These are phyloP conservation scores for Pythium monospermum DNA, from an alignment of 352 stramenopile genomes.

Conservation along the genomic window DNA sequence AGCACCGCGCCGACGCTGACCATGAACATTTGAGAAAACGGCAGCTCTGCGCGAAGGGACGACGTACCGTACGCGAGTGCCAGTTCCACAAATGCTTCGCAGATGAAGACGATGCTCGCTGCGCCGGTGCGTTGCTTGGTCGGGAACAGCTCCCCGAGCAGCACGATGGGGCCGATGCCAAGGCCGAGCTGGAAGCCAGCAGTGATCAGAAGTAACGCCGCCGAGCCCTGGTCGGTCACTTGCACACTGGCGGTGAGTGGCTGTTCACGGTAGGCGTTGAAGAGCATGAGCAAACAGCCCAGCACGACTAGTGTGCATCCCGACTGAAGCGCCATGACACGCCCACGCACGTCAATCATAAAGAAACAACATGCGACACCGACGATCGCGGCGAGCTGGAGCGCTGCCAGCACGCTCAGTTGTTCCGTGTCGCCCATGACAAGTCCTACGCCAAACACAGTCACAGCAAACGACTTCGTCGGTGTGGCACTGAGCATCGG, in stretches of 20 bases:
- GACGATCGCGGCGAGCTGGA: slow-evolving; percentile 40
- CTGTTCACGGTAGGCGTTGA: slow-evolving; percentile 31
- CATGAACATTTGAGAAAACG: slow-evolving; percentile 32
- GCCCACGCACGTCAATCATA: slow-evolving; percentile 61
- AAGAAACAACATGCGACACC: slow-evolving; percentile 50
- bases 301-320: slow-evolving; percentile 51
- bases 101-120: slow-evolving; percentile 65
- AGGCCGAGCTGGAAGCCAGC: slow-evolving; percentile 64
- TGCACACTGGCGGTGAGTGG: slow-evolving; percentile 21
- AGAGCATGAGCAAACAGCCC: slow-evolving; percentile 42
- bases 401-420: slow-evolving; percentile 33
- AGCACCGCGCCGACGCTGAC: slow-evolving; percentile 37
- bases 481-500: slow-evolving; percentile 42
- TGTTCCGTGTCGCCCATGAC: slow-evolving; percentile 47
- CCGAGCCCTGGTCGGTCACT: slow-evolving; percentile 48
- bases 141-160: slow-evolving; percentile 69
- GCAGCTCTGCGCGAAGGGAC: slow-evolving; percentile 27
- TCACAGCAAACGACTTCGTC: slow-evolving; percentile 39
- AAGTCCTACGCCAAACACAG: slow-evolving; percentile 54
- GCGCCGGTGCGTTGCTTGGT: slow-evolving; percentile 56
- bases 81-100: slow-evolving; percentile 41
- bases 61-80: slow-evolving; percentile 31
- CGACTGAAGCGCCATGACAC: slow-evolving; percentile 42
- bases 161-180: slow-evolving; percentile 47
- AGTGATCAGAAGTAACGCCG: slow-evolving; percentile 54